Conservation (phyloP, 73 alveolate genomes). For the Effrenium voratum region DNA sequence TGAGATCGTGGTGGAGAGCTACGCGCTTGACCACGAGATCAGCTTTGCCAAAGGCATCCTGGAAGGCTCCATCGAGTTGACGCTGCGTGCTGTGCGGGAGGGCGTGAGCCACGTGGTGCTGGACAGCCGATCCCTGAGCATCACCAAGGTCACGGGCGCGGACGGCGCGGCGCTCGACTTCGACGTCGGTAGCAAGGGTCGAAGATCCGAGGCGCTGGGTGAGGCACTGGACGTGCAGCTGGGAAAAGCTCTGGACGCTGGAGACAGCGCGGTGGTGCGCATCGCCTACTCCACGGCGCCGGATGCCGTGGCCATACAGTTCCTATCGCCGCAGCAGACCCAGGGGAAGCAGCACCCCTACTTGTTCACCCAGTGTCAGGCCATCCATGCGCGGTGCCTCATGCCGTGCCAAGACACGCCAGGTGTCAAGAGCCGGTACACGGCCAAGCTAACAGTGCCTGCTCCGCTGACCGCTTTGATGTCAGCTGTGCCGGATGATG, state of each 20-base stretch:
- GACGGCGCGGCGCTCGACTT: conserved; percentile 30
- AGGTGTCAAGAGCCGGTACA: conserved; percentile 49
- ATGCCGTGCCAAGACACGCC: conserved; percentile 93
- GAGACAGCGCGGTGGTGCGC: conserved; percentile 40
- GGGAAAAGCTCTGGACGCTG: not conserved
- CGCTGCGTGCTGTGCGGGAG: conserved; percentile 1
- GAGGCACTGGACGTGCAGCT: conserved; percentile 61
- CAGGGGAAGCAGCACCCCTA: conserved; percentile 86
- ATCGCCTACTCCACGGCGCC: conserved; percentile 83
- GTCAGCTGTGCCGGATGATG: conserved; percentile 67
- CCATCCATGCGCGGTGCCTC: conserved; percentile 92
- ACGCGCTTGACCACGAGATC: conserved; percentile 71
- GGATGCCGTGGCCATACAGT: conserved; percentile 63
- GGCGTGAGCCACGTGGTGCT: conserved; percentile 22
- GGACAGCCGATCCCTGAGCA: conserved; percentile 61
- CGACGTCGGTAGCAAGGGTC: conserved; percentile 56
- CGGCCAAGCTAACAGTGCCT: conserved; percentile 72
- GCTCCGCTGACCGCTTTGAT: conserved; percentile 71
- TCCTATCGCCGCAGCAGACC: conserved; percentile 88
- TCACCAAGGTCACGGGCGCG: not conserved
- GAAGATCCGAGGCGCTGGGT: conserved; percentile 83
- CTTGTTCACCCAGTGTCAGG: conserved; percentile 92
- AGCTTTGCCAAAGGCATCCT: conserved; percentile 70
- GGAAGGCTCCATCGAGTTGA: conserved; percentile 60
- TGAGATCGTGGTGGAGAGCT: conserved; percentile 78